Evolutionary conservation across 2,329 filamentous ascomycete genomes (phyloP).

Genomic region (Microcyclospora pomicola): DNA sequence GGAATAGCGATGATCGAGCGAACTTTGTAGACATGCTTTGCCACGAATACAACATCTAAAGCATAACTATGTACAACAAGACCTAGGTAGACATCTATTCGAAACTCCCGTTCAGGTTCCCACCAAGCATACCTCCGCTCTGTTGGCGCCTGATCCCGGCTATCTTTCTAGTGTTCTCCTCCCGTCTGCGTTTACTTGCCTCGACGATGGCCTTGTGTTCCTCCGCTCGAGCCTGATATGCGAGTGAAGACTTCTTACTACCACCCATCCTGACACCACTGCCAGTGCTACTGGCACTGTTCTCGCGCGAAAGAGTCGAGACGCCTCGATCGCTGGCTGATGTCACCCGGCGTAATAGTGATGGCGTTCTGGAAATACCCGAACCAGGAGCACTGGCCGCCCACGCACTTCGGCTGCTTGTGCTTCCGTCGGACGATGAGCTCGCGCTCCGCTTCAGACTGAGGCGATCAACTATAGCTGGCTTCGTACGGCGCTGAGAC

Average conservation of each 20-base stretch:
- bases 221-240: slow-evolving; percentile 45
- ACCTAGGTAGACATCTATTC: slow-evolving; percentile 21
- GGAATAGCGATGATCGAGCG: too few species aligned
- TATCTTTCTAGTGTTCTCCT: slow-evolving; percentile 34
- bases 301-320: slow-evolving; percentile 11
- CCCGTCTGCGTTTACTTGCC: slow-evolving; percentile 37
- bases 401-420: slow-evolving; percentile 18
- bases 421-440: slow-evolving; percentile 7
- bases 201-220: slow-evolving; percentile 40
- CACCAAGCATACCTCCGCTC: slow-evolving; percentile 21
- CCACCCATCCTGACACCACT: slow-evolving; percentile 32
- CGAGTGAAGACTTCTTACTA: slow-evolving; percentile 46
- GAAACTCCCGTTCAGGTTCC: slow-evolving; percentile 28
- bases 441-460: slow-evolving; percentile 40
- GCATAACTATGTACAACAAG: too few species aligned
- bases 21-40: too few species aligned
- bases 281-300: slow-evolving; percentile 16
- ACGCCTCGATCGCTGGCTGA: slow-evolving; percentile 33
- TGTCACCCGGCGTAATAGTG: slow-evolving; percentile 59
- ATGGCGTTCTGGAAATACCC: slow-evolving; percentile 51
- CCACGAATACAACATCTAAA: too few species aligned
- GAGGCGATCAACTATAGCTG: slow-evolving; percentile 57
- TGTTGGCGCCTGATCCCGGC: slow-evolving; percentile 27
- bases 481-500: slow-evolving; percentile 23
- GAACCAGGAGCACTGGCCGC: slow-evolving; percentile 26